Base-by-base conservation (phyloP, 2,329 filamentous ascomycete genomes). In the Fusarium gaditjirri region DNA sequence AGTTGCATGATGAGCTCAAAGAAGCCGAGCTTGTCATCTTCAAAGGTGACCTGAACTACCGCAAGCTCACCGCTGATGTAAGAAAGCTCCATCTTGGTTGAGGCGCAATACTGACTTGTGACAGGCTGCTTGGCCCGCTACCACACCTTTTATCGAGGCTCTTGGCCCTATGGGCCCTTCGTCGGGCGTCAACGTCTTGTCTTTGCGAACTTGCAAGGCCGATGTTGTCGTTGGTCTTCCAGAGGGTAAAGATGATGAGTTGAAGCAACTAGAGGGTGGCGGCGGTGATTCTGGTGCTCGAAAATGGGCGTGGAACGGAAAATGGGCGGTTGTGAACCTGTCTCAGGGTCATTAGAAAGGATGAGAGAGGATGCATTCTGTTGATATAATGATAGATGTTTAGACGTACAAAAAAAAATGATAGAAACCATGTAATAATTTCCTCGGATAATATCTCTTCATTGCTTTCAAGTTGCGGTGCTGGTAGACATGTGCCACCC, bases 31-130 rank as follows among this genome's bases (percentile, higher is more conserved):
- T 99, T 23, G 94, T 97, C 17, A 90, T 99, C 61, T 98, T 98
- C 86, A 99, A 99, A 86, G 96, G 96, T 6, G 96, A 99, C 80
- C 81, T 99, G 75, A 99, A 99, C 84, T 99, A 98, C 82, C 88
- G 96, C 68, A 99, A 99, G 82, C 82, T 99, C 73, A 94, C 92
- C 35, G 93, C 90, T 53, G 96, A 99, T 86, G 94, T 95, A 84
- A 85, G 92, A 68, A 27, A 33, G 14, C 41, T 8, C 4, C 17
- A 5, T 10, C 33, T 13, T 17, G 0, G 8, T n/a, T 14, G 17
- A 36, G 13, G 3, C 6, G 16, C 29, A 27, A 43, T 42, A n/a
- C 74, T 77, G 33, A 77, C 49, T 21, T 38, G 44, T 21, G 35
- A 36, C 23, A 82, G 81, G 81, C 81, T 60, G 77, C 75, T 65